Evolutionary conservation across 2,329 filamentous ascomycete genomes (phyloP), one percentile per base, ranked within the genome.

Genomic region (Exophiala calicioides): DNA sequence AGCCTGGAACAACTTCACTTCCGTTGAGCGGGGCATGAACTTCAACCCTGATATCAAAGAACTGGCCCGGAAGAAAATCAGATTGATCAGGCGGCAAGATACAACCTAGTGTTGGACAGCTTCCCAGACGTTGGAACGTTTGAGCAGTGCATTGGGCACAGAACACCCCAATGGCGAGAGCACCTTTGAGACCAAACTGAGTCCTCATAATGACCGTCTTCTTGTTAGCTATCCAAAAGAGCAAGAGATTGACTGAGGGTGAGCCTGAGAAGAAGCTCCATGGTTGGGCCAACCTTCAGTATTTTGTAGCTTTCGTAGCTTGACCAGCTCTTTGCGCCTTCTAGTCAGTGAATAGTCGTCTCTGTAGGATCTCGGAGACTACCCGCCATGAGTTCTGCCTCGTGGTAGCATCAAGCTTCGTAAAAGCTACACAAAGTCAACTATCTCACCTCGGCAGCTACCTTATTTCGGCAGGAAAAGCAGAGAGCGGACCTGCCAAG

Each of bases 41-140:
- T 66, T 93, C 88, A 50, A 91, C 78, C 50, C 88, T 84, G 53
- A 94, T 83, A 64, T 93, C 88, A 62, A 93, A 93, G 65, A 80
- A 84, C 69, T 93, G 88, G 9, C 88, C 88, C 4, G 88, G 83
- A 1, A 94, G 77, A 70, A 93, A 93, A 61, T 93, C 88, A 55
- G 85, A 82, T 70, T 80, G 76, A 55, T 81, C 78, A 15, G 79
- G 79, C 37, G 78, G 78, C 45, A 80, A 75, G 46, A 81, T 69
- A 53, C 75, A 78, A 61, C 78, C 78, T 44, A 81, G 64, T 3
- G 70, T 73, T 23, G 78, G 78, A 60, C 78, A 81, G 44, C 73
- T 69, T 53, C 76, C 77, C 20, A 80, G 65, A 44, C 78, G 69
- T 59, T 76, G 76, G 61, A 75, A 79, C n/a, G 74, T 76, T 63